Evolutionary conservation across 176 grass and related monocot species (phyloP), one percentile per base, ranked within the genome.

Genomic region (Eleusine indica): DNA sequence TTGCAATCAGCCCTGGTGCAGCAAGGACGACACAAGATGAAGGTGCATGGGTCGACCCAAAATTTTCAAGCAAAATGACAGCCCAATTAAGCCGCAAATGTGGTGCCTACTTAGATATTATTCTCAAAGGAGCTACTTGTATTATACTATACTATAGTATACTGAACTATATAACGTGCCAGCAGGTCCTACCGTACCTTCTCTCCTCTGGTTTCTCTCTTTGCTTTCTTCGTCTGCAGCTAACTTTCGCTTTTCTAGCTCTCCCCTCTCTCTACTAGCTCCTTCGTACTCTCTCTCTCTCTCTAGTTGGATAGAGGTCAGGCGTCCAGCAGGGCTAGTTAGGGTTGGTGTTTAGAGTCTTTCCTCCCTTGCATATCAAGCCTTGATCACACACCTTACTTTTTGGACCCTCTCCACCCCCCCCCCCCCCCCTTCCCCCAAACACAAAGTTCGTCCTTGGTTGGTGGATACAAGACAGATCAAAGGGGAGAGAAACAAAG

Each of bases 311-410:
- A 43, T 89, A 74, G 69, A 58, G 48, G 22, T 70, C 66, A 57
- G 63, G 25, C 9, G 14, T 42, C 51, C 38, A 53, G 61, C 47
- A 69, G 19, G 53, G 53, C 16, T 57, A 49, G 51, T 47, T 89
- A 90, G 88, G 88, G 83, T 90, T 90, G 88, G 79, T 86, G 79
- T 68, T 68, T 88, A 18, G 74, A 43, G 29, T 29, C 73, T 86
- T 82, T 86, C 67, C 47, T 78, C 88, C 78, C 73, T 90, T 82
- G 83, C 73, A 86, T 72, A 86, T 82, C 88, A 90, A 90, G 66
- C 83, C 83, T 90, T 29, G 66, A 82, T 77, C 66, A 3, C 28
- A 3, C 28, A 37, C 57, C 88, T 56, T 54, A 15, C 58, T 77
- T 76, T 56, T 66, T 71, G 32, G 44, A 76, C 53, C 43, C 21